phyloP scores from a whole-genome alignment of 768 basidiomycete species.

The Flagelloscypha sp. region DNA sequence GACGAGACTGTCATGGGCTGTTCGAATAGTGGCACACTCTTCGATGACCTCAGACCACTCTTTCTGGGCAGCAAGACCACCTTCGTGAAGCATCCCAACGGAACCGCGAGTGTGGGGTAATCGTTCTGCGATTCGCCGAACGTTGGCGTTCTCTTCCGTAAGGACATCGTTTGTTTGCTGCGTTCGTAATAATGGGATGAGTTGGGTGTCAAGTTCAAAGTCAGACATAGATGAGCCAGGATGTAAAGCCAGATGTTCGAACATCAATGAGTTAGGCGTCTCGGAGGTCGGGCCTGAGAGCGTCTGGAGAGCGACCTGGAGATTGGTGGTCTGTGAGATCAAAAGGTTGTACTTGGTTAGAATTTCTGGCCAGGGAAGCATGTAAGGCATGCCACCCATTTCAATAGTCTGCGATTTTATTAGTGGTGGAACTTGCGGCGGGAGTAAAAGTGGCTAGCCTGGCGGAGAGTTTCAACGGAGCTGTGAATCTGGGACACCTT shows the following conservation, averaged over 20 bases:
- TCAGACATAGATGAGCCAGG: slow-evolving; percentile 53
- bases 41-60: slow-evolving; percentile 56
- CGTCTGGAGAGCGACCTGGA: slow-evolving; percentile 50
- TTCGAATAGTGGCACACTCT: slow-evolving; percentile 59
- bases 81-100: slow-evolving; percentile 36
- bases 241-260: slow-evolving; percentile 63
- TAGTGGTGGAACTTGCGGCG: too few species aligned
- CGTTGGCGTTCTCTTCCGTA: slow-evolving; percentile 60
- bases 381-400: slow-evolving; percentile 42
- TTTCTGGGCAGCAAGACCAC: slow-evolving; percentile 22
- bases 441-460: too few species aligned
- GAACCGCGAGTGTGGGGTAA: slow-evolving; percentile 51
- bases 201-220: slow-evolving; percentile 60
- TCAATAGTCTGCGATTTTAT: slow-evolving; percentile 59
- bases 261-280: slow-evolving; percentile 33
- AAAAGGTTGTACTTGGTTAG: slow-evolving; percentile 81
- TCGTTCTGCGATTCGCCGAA: slow-evolving; percentile 58
- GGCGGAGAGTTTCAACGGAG: slow-evolving; percentile 59
- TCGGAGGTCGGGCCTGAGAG: slow-evolving; percentile 16
- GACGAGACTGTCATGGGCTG: slow-evolving; percentile 66
- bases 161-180: slow-evolving; percentile 76
- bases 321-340: slow-evolving; percentile 70
- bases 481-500: slow-evolving; percentile 76
- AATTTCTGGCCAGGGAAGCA: slow-evolving; percentile 82
- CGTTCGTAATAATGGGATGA: slow-evolving; percentile 68